phyloP scores from a whole-genome alignment of 352 stramenopile genomes.

The Pythium grandisporangium region DNA sequence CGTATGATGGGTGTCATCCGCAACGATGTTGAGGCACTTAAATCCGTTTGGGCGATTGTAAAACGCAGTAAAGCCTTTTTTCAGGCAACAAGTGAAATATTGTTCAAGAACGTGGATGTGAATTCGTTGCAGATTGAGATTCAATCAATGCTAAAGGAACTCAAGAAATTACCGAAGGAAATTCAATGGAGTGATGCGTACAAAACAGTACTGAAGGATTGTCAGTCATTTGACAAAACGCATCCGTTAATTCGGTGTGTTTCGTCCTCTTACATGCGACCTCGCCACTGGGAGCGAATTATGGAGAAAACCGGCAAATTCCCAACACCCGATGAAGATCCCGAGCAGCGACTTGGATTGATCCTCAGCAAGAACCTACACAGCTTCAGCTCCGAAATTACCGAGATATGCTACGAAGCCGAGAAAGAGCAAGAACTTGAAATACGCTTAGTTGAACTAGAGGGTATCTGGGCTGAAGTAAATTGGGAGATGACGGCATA shows the following conservation, averaged over 20 bases:
- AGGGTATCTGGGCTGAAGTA: constrained; percentile 88
- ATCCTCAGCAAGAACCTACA: constrained; percentile 92
- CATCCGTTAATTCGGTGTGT: constrained; percentile 73
- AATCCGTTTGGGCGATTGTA: constrained; percentile 75
- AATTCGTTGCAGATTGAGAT: constrained; percentile 93
- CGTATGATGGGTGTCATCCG: constrained; percentile 87
- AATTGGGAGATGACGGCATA: constrained; percentile 93
- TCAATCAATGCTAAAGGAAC: constrained; percentile 90
- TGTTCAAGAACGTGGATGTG: constrained; percentile 90
- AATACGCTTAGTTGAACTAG: constrained; percentile 84
- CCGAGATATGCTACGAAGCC: constrained; percentile 95
- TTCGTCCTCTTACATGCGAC: constrained; percentile 85
- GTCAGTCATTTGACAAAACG: constrained; percentile 80
- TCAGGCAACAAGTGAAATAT: constrained; percentile 48
- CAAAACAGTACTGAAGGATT: constrained; percentile 72
- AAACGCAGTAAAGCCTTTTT: constrained; percentile 74
- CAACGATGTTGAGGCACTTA: constrained; percentile 61
- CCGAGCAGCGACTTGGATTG: constrained; percentile 83
- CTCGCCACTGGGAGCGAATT: constrained; percentile 91
- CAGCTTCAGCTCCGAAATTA: constrained; percentile 92
- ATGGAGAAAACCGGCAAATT: constrained; percentile 87
- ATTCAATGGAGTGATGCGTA: constrained; percentile 91
- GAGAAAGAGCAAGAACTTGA: constrained; percentile 96
- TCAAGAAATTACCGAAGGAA: constrained; percentile 91
- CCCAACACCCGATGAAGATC: constrained; percentile 89